Conservation (phyloP, 208 protist genomes). For the Leptomonas pyrrhocoris region DNA sequence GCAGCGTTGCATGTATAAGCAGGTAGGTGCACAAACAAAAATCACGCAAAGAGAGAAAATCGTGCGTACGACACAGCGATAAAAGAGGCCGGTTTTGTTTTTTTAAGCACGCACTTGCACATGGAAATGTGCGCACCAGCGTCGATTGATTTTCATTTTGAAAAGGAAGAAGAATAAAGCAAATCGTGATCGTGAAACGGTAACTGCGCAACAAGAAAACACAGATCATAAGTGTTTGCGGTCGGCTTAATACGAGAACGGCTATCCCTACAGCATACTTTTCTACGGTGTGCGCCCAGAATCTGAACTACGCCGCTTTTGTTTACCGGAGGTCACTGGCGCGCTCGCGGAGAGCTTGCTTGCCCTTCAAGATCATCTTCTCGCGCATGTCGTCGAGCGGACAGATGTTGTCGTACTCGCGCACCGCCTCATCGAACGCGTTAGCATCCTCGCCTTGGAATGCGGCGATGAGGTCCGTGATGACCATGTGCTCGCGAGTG, state of each 20-base stretch:
- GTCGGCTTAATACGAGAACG: too few relatives aligned
- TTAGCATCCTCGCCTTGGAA: slow-evolving; percentile 62
- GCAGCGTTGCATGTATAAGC: too few relatives aligned
- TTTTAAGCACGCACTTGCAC: too few relatives aligned
- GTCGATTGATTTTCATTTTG: too few relatives aligned
- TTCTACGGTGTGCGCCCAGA: not conserved
- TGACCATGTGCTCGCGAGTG: slow-evolving; percentile 89
- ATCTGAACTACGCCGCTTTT: too few relatives aligned
- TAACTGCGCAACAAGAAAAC: not conserved
- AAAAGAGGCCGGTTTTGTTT: too few relatives aligned
- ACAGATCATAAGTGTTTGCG: not conserved
- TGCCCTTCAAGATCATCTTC: slow-evolving; percentile 78
- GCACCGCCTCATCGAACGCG: slow-evolving; percentile 71
- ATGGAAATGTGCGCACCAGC: too few relatives aligned
- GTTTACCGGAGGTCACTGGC: slow-evolving; percentile 60
- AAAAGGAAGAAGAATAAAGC: slow-evolving; percentile 2
- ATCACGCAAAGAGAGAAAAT: too few relatives aligned
- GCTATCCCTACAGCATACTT: not conserved
- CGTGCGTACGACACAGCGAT: too few relatives aligned
- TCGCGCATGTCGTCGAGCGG: slow-evolving; percentile 67
- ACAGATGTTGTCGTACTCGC: slow-evolving; percentile 82
- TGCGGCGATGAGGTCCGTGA: slow-evolving; percentile 77
- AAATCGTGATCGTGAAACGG: slow-evolving; percentile 8
- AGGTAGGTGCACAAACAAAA: too few relatives aligned
- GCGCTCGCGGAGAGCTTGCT: slow-evolving; percentile 57